phyloP scores from a whole-genome alignment of 768 basidiomycete species.

The Rhizopogon salebrosus region DNA sequence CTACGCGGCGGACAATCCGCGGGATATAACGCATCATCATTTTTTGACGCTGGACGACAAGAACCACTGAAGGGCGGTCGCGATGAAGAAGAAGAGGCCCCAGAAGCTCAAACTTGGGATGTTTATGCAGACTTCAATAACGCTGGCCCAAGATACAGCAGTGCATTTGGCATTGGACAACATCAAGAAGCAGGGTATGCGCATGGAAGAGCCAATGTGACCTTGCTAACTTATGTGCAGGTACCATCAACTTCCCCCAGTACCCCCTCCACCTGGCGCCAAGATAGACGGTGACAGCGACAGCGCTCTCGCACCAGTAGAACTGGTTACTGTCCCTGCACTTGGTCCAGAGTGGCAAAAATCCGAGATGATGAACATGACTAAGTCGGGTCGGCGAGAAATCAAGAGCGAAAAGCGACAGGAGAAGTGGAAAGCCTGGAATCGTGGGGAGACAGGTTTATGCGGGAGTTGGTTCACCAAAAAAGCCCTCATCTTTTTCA shows the following conservation, averaged over 20 bases:
- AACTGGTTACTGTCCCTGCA: slow-evolving; percentile 89
- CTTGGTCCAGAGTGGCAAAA: slow-evolving; percentile 88
- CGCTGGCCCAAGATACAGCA: slow-evolving; percentile 70
- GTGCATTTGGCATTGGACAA: slow-evolving; percentile 44
- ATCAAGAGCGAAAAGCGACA: slow-evolving; percentile 46
- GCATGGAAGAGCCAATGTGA: not conserved
- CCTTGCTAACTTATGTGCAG: slow-evolving; percentile 18
- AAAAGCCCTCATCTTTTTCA: slow-evolving; percentile 60
- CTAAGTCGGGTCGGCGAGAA: slow-evolving; percentile 64
- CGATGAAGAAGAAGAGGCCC: slow-evolving; percentile 58
- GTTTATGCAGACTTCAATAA: slow-evolving; percentile 91
- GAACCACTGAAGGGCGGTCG: slow-evolving; percentile 77
- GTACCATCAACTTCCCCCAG: slow-evolving; percentile 40
- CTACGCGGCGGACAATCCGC: slow-evolving; percentile 45
- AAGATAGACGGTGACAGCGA: slow-evolving; percentile 35
- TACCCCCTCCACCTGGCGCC: slow-evolving; percentile 14
- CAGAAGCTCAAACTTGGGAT: slow-evolving; percentile 56
- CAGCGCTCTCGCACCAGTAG: slow-evolving; percentile 48
- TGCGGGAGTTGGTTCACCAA: slow-evolving; percentile 79
- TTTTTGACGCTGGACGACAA: slow-evolving; percentile 60
- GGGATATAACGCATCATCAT: slow-evolving; percentile 71
- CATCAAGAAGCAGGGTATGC: slow-evolving; percentile 44
- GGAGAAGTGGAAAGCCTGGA: slow-evolving; percentile 71
- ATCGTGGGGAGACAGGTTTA: slow-evolving; percentile 71
- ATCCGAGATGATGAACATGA: slow-evolving; percentile 72